Evolutionary conservation across 176 grass and related monocot genomes (phyloP), one percentile per base, ranked within the genome.

Genomic region (Oryza rufipogon): DNA sequence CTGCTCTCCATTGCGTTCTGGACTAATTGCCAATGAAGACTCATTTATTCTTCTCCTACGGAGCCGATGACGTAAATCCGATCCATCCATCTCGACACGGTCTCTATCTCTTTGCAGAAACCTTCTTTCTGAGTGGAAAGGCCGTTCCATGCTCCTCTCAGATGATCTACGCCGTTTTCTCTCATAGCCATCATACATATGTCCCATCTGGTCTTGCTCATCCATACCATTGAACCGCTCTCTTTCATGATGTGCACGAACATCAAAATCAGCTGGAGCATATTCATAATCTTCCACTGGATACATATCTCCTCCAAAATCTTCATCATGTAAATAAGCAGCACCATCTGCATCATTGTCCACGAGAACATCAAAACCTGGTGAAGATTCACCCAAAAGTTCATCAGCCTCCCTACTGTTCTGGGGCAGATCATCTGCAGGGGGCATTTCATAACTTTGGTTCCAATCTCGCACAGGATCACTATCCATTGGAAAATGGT

Each of bases 311-410:
- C 88, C 90, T 86, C 81, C 79, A 67, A 89, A 94, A 67, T 96
- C 87, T n/a, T 94, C 88, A 26, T 92, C 86, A 39, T 77, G 89
- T 74, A 87, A 76, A 85, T 94, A 99, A 69, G 86, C 81, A 90
- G 93, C 74, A 64, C 76, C 75, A 81, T 94, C 88, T 30, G 79
- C 82, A 75, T 94, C 90, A 32, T 98, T 87, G 80, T 95, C 91
- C 52, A 98, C 96, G 66, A 98, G 91, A 79, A 98, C 96, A 56
- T 98, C 96, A 87, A 98, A 98, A 47, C 93, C 96, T 83, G 93
- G 93, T 12, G 96, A 92, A 87, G 92, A 92, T 79, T 98, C 96
- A 23, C 83, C 85, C 44, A 85, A 63, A 65, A 95, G 79, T 9
- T 99, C 91, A 87, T 94, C 93, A 64, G 78, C 78, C 11, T 99